These are phyloP conservation scores for Penicillium sp. DNA, from an alignment of 2,329 filamentous ascomycete genomes.

Conservation along the genomic window DNA sequence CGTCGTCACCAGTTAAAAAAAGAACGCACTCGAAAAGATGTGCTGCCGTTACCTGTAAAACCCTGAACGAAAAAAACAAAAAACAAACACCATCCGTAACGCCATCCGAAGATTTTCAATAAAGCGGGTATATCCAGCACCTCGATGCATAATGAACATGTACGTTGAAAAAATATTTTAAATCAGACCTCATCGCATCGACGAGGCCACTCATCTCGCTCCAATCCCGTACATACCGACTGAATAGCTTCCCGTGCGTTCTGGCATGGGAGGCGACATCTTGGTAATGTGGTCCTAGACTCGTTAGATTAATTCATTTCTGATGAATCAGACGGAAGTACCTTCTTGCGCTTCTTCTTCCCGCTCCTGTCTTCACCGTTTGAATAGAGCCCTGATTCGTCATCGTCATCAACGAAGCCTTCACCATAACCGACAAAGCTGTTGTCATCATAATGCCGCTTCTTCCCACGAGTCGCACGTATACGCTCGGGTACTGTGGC, in stretches of 20 bases:
- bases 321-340: conserved; percentile 16
- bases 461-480: conserved; percentile 44
- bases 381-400: conserved; percentile 41
- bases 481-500: conserved; percentile 30
- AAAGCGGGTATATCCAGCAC: conserved; percentile 49
- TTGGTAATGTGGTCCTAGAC: conserved; percentile 39
- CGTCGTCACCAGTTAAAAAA: background rate
- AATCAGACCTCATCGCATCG: conserved; percentile 15
- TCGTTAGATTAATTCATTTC: conserved; percentile 11
- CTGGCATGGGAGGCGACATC: conserved; percentile 35
- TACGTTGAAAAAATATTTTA: conserved; percentile 21
- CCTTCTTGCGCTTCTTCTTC: conserved; percentile 48
- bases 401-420: conserved; percentile 48
- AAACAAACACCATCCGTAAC: conserved; percentile 21
- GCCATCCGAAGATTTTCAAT: conserved; percentile 35
- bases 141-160: conserved; percentile 41
- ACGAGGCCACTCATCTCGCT: conserved; percentile 31
- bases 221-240: conserved; percentile 45
- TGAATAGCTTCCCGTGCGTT: conserved; percentile 40
- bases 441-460: conserved; percentile 49
- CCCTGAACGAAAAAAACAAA: conserved; percentile 6
- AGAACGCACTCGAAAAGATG: background rate
- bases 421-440: conserved; percentile 51
- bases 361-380: conserved; percentile 37
- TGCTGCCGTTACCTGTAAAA: background rate